These are phyloP conservation scores for Coniochaeta ligniaria DNA, from an alignment of 2,329 filamentous ascomycete species.

Conservation along the genomic window DNA sequence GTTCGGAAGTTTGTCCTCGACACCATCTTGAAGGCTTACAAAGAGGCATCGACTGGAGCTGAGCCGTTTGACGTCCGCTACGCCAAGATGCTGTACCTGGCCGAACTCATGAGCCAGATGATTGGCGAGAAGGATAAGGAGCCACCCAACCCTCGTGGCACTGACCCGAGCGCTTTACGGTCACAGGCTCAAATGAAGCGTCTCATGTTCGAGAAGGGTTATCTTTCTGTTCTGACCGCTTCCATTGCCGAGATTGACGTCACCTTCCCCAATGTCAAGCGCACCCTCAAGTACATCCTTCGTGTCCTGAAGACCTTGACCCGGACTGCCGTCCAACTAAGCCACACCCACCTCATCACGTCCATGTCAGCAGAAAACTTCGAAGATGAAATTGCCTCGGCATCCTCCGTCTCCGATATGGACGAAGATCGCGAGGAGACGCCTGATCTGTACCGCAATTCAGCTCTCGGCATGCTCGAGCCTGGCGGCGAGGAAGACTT, in stretches of 20 bases:
- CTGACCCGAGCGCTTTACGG: slow-evolving; percentile 28
- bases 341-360: slow-evolving; percentile 72
- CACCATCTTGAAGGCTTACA: slow-evolving; percentile 85
- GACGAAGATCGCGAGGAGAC: slow-evolving; percentile 84
- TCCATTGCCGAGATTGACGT: slow-evolving; percentile 95
- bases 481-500: slow-evolving; percentile 74
- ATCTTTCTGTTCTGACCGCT: slow-evolving; percentile 77
- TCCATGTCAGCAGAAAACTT: slow-evolving; percentile 58
- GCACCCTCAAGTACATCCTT: slow-evolving; percentile 93
- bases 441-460: slow-evolving; percentile 94
- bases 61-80: slow-evolving; percentile 84
- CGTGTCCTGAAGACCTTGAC: slow-evolving; percentile 83
- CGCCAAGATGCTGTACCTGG: slow-evolving; percentile 75
- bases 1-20: slow-evolving; percentile 94
- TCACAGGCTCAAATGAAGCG: slow-evolving; percentile 82
- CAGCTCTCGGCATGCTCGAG: slow-evolving; percentile 90
- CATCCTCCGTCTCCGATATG: slow-evolving; percentile 82
- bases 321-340: slow-evolving; percentile 78
- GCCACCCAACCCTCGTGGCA: slow-evolving; percentile 28
- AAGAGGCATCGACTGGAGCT: slow-evolving; percentile 70
- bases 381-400: slow-evolving; percentile 82
- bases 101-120: slow-evolving; percentile 90
- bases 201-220: slow-evolving; percentile 98
- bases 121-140: slow-evolving; percentile 71
- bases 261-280: slow-evolving; percentile 87